phyloP scores from a whole-genome alignment of 1,284 basidiomycete species.

The Naganishia sp. region DNA sequence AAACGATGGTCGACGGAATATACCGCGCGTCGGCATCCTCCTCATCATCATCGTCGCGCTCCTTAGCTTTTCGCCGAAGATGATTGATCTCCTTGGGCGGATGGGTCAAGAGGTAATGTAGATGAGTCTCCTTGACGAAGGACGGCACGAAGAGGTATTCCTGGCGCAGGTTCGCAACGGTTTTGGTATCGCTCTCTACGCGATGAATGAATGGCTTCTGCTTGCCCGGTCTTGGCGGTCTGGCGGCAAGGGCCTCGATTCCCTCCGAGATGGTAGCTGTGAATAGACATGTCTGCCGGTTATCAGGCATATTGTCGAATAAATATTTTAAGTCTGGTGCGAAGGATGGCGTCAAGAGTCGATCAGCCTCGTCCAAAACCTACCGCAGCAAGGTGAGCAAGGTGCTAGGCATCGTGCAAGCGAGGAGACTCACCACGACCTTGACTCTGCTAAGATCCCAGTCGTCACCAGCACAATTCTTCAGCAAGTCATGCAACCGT shows the following conservation, averaged over 20 bases:
- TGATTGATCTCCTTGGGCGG: conserved; percentile 75
- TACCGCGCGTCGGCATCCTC: conserved; percentile 58
- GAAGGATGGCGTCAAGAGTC: conserved; percentile 87
- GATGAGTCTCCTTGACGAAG: conserved; percentile 89
- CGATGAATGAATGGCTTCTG: conserved; percentile 83
- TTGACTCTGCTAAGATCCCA: conserved; percentile 84
- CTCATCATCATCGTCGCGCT: conserved; percentile 43
- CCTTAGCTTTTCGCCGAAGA: conserved; percentile 54
- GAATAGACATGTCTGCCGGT: conserved; percentile 93
- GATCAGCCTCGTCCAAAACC: conserved; percentile 95
- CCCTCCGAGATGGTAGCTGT: conserved; percentile 91
- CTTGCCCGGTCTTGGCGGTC: conserved; percentile 77
- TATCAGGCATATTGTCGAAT: conserved; percentile 74
- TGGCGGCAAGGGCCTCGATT: conserved; percentile 76
- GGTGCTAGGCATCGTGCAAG: not conserved
- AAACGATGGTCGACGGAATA: conserved; percentile 89
- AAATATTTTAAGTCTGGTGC: conserved; percentile 79
- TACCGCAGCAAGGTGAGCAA: conserved; percentile 44
- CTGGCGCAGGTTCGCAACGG: conserved; percentile 81
- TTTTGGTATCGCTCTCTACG: conserved; percentile 74
- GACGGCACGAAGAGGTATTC: conserved; percentile 91
- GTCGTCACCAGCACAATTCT: conserved; percentile 69
- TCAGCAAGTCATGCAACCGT: conserved; percentile 86
- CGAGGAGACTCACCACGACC: conserved; percentile 66
- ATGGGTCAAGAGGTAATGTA: conserved; percentile 85